These are phyloP conservation scores for Eucalyptus pumila DNA, from an alignment of 345 rosid species.

Conservation along the genomic window DNA sequence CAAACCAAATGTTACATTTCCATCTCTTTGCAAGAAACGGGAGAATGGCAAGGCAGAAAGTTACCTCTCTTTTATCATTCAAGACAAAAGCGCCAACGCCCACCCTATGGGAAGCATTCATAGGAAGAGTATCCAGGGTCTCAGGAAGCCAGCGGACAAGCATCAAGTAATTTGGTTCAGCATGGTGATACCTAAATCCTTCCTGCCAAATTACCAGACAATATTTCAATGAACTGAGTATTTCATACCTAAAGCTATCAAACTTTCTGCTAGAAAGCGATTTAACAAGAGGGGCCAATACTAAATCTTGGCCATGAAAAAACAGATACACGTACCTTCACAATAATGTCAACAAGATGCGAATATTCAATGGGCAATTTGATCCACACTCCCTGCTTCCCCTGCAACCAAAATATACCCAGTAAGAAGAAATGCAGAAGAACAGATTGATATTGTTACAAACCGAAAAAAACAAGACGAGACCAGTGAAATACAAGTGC, in stretches of 20 bases:
- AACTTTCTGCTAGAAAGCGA: neutral
- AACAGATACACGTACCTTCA: conserved; percentile 11
- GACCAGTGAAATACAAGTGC: neutral
- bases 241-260: neutral
- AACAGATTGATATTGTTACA: neutral
- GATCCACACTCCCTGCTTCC: conserved; percentile 68
- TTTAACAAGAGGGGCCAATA: neutral
- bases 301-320: neutral
- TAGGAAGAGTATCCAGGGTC: conserved; percentile 20
- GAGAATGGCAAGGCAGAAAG: no score
- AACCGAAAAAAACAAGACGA: neutral
- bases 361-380: conserved; percentile 36
- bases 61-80: no score
- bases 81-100: no score
- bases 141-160: conserved; percentile 54
- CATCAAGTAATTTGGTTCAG: conserved; percentile 57
- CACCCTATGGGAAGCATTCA: no score
- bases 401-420: conserved; percentile 17
- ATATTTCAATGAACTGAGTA: neutral
- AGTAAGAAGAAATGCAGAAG: neutral
- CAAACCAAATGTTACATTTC: neutral
- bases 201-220: neutral
- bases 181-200: conserved; percentile 10
- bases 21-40: neutral
- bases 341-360: conserved; percentile 36